These are phyloP conservation scores for Colletotrichum siamense DNA, from an alignment of 2,329 filamentous ascomycete species.

Conservation along the genomic window DNA sequence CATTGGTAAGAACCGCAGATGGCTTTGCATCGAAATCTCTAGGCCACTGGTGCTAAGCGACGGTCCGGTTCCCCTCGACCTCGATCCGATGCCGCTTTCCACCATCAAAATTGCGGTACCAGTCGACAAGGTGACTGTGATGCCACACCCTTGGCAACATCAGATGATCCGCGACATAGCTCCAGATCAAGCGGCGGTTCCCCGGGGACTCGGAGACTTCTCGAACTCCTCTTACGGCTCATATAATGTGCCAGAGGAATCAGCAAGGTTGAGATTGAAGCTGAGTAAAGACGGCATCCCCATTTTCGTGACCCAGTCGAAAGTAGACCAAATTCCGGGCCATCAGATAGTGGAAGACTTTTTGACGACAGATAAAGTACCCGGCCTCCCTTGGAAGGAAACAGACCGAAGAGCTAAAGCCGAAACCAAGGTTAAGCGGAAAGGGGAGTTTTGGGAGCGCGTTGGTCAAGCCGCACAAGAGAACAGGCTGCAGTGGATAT, in stretches of 20 bases:
- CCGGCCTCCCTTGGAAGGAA: constrained; percentile 1
- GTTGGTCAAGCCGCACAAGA: background rate
- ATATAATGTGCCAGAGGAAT: background rate
- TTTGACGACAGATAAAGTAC: background rate
- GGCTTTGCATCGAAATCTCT: constrained; percentile 7
- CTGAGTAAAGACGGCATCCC: constrained; percentile 14
- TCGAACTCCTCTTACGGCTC: background rate
- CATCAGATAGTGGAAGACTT: constrained; percentile 1
- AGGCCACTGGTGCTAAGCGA: background rate
- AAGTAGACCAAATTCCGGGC: background rate
- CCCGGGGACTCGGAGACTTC: background rate
- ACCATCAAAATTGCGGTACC: constrained; percentile 15
- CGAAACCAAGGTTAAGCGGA: background rate
- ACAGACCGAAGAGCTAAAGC: background rate
- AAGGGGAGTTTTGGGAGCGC: constrained; percentile 11
- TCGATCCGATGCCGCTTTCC: constrained; percentile 8
- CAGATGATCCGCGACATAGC: background rate
- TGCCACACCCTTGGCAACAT: background rate
- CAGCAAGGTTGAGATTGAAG: background rate
- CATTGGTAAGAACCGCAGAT: constrained; percentile 1
- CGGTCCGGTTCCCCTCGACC: constrained; percentile 3
- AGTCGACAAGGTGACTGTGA: background rate
- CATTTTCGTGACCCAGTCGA: background rate
- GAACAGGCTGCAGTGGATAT: constrained; percentile 9
- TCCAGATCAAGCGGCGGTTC: background rate